A percentile compares a stretch with the other conserved stretches of the same genome.
These are phyloP conservation scores for Guillardia theta DNA, from an alignment of 78 protist genomes.

Conservation along the genomic window DNA sequence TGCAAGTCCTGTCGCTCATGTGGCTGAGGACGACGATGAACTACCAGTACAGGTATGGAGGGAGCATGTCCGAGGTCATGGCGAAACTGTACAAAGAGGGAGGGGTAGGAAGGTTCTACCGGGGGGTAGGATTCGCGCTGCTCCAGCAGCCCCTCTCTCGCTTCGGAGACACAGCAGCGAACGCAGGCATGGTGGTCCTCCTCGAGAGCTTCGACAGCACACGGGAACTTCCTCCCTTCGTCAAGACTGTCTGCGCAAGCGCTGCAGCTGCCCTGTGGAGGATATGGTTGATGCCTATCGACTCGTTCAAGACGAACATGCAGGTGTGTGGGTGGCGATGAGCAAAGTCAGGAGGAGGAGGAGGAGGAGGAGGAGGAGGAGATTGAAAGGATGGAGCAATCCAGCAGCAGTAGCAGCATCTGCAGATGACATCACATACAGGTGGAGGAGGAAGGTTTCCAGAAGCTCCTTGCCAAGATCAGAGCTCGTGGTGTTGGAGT, in stretches of 20 bases:
- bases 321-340: conserved; percentile 57
- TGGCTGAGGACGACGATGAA: conserved; percentile 29
- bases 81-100: not conserved
- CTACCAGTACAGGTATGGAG: not conserved
- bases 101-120: not conserved
- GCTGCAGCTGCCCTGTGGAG: conserved; percentile 78
- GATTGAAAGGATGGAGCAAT: no score
- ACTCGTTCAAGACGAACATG: conserved; percentile 74
- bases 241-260: conserved; percentile 67
- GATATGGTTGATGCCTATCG: conserved; percentile 75
- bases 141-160: conserved; percentile 19
- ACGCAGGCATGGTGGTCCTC: conserved; percentile 75
- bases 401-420: no score
- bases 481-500: no score
- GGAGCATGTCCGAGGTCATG: not conserved
- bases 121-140: not conserved
- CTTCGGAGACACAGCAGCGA: conserved; percentile 60
- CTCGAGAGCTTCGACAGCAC: conserved; percentile 53
- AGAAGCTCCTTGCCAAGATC: no score
- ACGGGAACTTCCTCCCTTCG: conserved; percentile 39
- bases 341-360: no score
- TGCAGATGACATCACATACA: no score
- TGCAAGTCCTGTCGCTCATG: not conserved
- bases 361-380: no score
- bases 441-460: no score